Conservation (phyloP, 2,329 filamentous ascomycete species). For the Fusarium sp. region DNA sequence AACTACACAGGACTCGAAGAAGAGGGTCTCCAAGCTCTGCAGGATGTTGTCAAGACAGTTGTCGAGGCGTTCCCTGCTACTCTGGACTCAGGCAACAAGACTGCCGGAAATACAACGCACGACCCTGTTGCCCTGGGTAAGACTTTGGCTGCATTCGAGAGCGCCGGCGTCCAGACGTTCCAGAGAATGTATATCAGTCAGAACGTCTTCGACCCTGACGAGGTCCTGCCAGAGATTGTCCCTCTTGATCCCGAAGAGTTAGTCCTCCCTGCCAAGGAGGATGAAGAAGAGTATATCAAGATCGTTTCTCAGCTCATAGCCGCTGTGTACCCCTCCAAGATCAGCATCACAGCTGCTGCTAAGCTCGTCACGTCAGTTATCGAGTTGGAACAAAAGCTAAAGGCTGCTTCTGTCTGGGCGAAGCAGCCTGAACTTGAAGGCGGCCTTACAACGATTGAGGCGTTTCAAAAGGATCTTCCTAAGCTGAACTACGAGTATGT, state of each 20-base stretch:
- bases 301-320: constrained; percentile 13
- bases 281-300: not conserved
- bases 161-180: constrained; percentile 20
- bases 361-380: not conserved
- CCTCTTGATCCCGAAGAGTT: not conserved
- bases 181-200: not conserved
- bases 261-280: not conserved
- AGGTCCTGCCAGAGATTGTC: not conserved
- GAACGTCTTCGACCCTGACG: constrained; percentile 3
- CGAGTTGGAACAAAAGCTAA: not conserved
- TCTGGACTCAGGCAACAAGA: not conserved
- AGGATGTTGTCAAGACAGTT: constrained; percentile 63
- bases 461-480: not conserved
- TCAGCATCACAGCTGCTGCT: constrained; percentile 1
- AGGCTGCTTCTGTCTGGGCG: not conserved
- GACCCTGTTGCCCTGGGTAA: constrained; percentile 14
- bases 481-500: constrained; percentile 30
- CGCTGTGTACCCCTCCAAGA: constrained; percentile 11
- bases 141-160: constrained; percentile 21
- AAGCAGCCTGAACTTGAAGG: rapidly evolving
- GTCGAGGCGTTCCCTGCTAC: constrained; percentile 17
- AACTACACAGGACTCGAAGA: constrained; percentile 71
- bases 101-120: not conserved
- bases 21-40: constrained; percentile 69
- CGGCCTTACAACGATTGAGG: rapidly evolving